Conservation (phyloP, 169 alveolate species). For the Plasmodium inui region DNA sequence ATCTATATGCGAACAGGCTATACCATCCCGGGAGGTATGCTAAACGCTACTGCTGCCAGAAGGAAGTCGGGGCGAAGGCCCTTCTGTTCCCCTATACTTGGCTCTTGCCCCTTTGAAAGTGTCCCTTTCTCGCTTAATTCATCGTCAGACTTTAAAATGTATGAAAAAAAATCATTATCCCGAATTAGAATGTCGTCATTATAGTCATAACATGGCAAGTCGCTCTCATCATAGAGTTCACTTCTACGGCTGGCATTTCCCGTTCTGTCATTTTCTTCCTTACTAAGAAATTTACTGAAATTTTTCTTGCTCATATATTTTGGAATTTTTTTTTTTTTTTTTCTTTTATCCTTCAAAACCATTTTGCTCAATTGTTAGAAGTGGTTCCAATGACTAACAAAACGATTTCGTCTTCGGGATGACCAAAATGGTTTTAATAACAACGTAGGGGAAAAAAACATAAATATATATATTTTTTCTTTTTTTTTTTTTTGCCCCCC, state of each 20-base stretch:
- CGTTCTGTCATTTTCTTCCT: slow-evolving; percentile 19
- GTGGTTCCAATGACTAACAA: neutral
- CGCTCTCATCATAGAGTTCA: slow-evolving; percentile 21
- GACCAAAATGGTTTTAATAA: neutral
- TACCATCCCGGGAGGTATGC: slow-evolving; percentile 46
- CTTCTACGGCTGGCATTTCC: neutral
- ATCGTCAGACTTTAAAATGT: slow-evolving; percentile 23
- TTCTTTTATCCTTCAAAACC: slow-evolving; percentile 65
- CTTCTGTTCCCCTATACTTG: slow-evolving; percentile 3
- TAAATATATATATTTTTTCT: neutral
- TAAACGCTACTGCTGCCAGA: slow-evolving; percentile 43
- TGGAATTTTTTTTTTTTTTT: neutral
- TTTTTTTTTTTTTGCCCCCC: neutral
- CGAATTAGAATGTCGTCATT: slow-evolving; percentile 40
- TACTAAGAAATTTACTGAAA: neutral
- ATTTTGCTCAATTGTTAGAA: neutral
- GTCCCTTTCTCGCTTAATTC: neutral
- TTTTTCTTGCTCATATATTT: slow-evolving; percentile 30
- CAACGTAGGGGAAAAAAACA: neutral
- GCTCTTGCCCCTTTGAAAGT: neutral
- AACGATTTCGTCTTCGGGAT: neutral
- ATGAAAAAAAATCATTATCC: slow-evolving; percentile 9
- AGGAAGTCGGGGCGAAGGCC: slow-evolving; percentile 20
- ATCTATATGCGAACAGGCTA: neutral
- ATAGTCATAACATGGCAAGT: slow-evolving; percentile 37